Conservation (phyloP, 1,139 yeast genomes). For the Hemisphaericaspora lyxosophila region DNA sequence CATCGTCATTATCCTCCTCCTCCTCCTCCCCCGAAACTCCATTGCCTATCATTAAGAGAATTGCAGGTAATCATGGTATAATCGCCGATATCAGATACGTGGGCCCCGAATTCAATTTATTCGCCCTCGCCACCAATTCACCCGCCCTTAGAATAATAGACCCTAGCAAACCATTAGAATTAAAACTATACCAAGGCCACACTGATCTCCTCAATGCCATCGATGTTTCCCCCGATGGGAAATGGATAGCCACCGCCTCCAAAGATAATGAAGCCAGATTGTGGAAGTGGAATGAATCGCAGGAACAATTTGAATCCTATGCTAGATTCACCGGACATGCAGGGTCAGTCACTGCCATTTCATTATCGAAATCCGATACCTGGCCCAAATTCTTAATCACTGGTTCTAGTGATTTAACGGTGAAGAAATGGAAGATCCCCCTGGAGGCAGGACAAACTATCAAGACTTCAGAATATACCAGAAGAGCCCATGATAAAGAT, state of each 20-base stretch:
- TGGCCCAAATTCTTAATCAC: conserved; percentile 74
- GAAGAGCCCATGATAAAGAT: conserved; percentile 96
- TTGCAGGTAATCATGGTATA: conserved; percentile 96
- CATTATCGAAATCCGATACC: conserved; percentile 58
- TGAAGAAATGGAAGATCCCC: conserved; percentile 86
- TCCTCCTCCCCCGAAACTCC: too few species aligned
- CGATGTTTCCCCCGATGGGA: conserved; percentile 76
- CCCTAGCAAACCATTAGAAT: conserved; percentile 57
- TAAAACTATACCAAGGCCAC: conserved; percentile 74
- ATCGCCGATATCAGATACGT: conserved; percentile 83
- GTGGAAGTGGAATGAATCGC: conserved; percentile 62
- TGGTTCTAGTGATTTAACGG: conserved; percentile 85
- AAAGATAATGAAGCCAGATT: conserved; percentile 83
- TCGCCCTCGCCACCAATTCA: conserved; percentile 92
- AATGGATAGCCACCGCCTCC: conserved; percentile 91
- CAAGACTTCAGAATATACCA: conserved; percentile 71
- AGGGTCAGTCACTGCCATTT: conserved; percentile 81
- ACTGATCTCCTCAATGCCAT: conserved; percentile 78
- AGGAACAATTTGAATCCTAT: conserved; percentile 47
- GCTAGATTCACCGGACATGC: conserved; percentile 82
- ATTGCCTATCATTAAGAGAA: conserved; percentile 49
- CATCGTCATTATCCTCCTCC: too few species aligned
- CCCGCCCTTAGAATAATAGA: conserved; percentile 81
- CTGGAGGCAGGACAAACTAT: conserved; percentile 20
- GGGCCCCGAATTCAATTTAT: conserved; percentile 54